Evolutionary conservation across 2,329 filamentous ascomycete genomes (phyloP).

Genomic region (Ascochyta koolunga): DNA sequence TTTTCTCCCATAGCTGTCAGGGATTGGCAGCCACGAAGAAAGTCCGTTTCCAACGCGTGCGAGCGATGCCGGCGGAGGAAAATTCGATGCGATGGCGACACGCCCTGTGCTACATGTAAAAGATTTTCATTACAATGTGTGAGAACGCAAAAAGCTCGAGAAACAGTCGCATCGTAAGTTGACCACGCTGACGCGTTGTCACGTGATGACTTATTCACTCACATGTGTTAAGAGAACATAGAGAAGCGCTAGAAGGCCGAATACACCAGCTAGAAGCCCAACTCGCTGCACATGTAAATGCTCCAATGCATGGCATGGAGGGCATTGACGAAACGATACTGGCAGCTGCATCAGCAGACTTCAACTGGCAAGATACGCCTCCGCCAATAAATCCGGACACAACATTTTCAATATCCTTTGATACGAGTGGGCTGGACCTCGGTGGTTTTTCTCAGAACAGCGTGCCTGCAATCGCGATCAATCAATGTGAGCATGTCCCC

Average conservation of each 20-base stretch:
- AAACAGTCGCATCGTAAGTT: conserved; percentile 46
- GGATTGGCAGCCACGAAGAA: conserved; percentile 45
- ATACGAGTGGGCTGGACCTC: not conserved
- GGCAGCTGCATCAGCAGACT: conserved; percentile 32
- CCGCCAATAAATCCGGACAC: conserved; percentile 36
- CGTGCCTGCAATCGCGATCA: conserved; percentile 45
- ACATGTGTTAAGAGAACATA: conserved; percentile 38
- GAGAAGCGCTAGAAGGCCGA: conserved; percentile 44
- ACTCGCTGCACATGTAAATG: conserved; percentile 42
- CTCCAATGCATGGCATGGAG: conserved; percentile 47
- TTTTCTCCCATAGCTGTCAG: conserved; percentile 41
- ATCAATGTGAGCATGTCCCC: conserved; percentile 45
- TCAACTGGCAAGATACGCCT: conserved; percentile 40
- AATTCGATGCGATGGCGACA: conserved; percentile 47
- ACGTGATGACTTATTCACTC: conserved; percentile 30
- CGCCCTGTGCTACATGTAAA: conserved; percentile 46
- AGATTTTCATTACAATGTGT: conserved; percentile 47
- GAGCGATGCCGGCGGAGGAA: conserved; percentile 46
- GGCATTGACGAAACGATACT: conserved; percentile 37
- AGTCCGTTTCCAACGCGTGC: conserved; percentile 48
- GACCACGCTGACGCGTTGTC: conserved; percentile 20
- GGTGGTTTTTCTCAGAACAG: conserved; percentile 29
- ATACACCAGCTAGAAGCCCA: conserved; percentile 48
- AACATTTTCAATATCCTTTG: conserved; percentile 33
- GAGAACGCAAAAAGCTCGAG: conserved; percentile 45